Base-by-base conservation (phyloP, 2,329 filamentous ascomycete genomes). In the Orbilia blumenaviensis region DNA sequence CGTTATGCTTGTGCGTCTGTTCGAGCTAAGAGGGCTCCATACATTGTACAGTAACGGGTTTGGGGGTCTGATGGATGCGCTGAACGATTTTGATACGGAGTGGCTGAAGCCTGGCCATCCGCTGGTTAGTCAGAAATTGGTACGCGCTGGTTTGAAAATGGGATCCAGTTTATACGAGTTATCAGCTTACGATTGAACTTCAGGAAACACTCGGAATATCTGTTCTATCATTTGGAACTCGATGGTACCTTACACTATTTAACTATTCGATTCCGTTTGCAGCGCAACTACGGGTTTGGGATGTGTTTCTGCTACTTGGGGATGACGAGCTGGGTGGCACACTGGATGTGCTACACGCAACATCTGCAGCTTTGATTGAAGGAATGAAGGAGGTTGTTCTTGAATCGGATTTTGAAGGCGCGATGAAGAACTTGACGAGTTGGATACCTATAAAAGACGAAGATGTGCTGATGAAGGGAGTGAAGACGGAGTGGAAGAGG, bases 201-300 rank as follows among this genome's bases (percentile, higher is more conserved):
- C 21, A 93, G 91, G 87, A 87, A 54, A 91, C 94, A 77, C 87
- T 97, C 29, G 87, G 87, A 77, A 95, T 99, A 79, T 89, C 92
- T 44, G 89, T 92, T 16, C 97, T 93, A 1, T 90, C 94, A n/a
- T 99, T 97, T 81, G 95, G 94, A 32, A 98, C 94, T 2, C 88
- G 94, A 62, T 99, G 95, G 95, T 99, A 99, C 82, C 86, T 99
- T 61, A 99, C 95, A 1, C 86, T 99, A 7, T 99, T 99, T 87
- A 98, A 98, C 83, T 91, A 98, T 81, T 96, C 93, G 14, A 92
- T 99, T 61, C 95, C 95, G 0, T 99, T 98, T 80, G 88, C 92
- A 0, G 94, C 94, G 2, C 95, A 98, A 83, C 89, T 99, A 36
- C 91, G 95, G 56, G 91, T 99, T 14, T 99, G 95, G 95, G 95